Base-by-base conservation (phyloP, 2,329 filamentous ascomycete genomes). In the Aspergillus vadensis region DNA sequence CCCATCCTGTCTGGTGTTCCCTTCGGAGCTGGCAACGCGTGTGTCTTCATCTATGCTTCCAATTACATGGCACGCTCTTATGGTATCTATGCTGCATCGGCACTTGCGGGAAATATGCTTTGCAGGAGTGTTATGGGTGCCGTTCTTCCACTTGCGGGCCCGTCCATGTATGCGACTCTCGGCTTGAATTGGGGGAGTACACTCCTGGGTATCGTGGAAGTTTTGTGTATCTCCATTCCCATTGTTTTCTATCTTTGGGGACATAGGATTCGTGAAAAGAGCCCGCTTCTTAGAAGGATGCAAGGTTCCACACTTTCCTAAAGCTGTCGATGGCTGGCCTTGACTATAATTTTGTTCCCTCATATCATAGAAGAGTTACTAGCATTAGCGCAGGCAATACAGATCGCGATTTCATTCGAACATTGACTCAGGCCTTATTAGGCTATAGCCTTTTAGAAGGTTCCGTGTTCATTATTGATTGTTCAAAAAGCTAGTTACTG, bases 51-150 rank as follows among this genome's bases (percentile, higher is more conserved):
- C 68, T 93, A 94, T 70, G 85, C 87, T 0, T 84, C 82, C 5
- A 94, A 91, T 68, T 96, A 95, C 72, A 77, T 96, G 2, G 90
- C 90, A 0, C 84, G 88, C 48, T 85, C 86, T 1, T 95, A 94
- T 67, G 87, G 88, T 2, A 88, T 94, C 63, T 95, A 91, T 71
- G 86, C 91, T 0, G 91, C 91, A 0, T 90, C 86, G 1, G 91
- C 91, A 0, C 80, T 94, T 12, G 90, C 91, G 0, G 89, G 89
- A 1, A 94, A 94, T 66, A 85, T 88, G 0, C 86, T 95, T 3
- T 80, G 89, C 8, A 81, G 91, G 39, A 57, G 43, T 52, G 70
- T 89, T 7, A 81, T 92, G 61, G 91, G 91, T 7, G 91, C 2
- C 2, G 83, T 85, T 0, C 79, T 95, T 2, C 91, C 91, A 0